Percentiles rank a stretch among this genome's conserved stretches.
These are phyloP conservation scores for Malassezia vespertilionis DNA, from an alignment of 1,284 basidiomycete species.

Conservation along the genomic window DNA sequence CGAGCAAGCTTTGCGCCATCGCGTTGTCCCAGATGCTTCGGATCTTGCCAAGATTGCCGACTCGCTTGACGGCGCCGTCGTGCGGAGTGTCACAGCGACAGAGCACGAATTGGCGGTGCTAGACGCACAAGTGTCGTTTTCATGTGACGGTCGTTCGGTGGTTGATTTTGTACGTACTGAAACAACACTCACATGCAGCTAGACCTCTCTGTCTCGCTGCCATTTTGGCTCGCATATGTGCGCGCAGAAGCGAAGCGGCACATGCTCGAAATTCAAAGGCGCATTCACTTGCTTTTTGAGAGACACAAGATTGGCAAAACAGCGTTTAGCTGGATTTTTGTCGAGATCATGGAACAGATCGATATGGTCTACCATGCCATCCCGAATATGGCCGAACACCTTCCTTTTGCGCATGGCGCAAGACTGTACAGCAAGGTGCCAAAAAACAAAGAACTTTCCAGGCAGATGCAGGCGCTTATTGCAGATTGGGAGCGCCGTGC, in stretches of 20 bases:
- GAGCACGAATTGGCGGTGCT: no score
- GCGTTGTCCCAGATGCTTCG: background rate
- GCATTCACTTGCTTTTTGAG: background rate
- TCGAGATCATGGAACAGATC: background rate
- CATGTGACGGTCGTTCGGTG: no score
- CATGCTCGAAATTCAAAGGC: slow-evolving; percentile 9
- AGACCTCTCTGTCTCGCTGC: slow-evolving; percentile 9
- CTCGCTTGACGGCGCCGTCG: background rate
- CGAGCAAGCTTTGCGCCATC: background rate
- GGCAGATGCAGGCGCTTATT: background rate
- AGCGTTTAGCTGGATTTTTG: background rate
- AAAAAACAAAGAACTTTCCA: background rate
- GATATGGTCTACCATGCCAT: background rate
- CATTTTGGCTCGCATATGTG: slow-evolving; percentile 13
- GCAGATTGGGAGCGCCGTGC: slow-evolving; percentile 14
- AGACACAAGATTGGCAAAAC: background rate
- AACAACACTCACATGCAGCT: background rate
- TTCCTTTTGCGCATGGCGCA: background rate
- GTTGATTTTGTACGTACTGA: slow-evolving; percentile 8
- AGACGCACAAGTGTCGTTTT: no score
- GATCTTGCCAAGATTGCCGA: background rate
- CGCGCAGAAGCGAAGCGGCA: slow-evolving; percentile 4
- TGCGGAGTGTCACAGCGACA: no score
- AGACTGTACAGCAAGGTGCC: background rate
- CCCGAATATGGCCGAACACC: background rate